A percentile compares a stretch with the other conserved stretches of the same genome.
phyloP scores from a whole-genome alignment of 2,329 filamentous ascomycete species.

The Monilinia fructicola region DNA sequence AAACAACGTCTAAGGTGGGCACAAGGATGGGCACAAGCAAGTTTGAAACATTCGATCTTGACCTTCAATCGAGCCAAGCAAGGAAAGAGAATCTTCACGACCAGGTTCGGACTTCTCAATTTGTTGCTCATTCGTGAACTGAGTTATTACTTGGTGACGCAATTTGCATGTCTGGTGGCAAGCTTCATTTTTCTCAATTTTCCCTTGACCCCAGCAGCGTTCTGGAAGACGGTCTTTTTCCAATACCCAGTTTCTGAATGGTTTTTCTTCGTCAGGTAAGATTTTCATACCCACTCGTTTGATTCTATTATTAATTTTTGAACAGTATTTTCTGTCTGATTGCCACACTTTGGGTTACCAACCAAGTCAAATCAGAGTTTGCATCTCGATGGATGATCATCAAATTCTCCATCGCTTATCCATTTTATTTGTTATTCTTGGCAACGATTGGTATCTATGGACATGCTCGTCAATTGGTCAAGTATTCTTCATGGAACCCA shows the following conservation, averaged over 20 bases:
- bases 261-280: constrained; percentile 48
- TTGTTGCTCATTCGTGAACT: constrained; percentile 48
- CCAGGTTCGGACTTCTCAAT: constrained; percentile 48
- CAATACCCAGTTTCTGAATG: constrained; percentile 50
- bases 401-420: constrained; percentile 47
- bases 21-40: constrained; percentile 51
- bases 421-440: constrained; percentile 42
- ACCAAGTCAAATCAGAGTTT: constrained; percentile 48
- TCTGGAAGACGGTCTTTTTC: constrained; percentile 48
- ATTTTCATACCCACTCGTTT: neutral
- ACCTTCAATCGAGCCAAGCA: constrained; percentile 45
- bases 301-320: neutral
- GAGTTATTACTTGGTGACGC: constrained; percentile 50
- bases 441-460: constrained; percentile 21
- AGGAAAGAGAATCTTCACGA: constrained; percentile 41
- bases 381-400: constrained; percentile 45
- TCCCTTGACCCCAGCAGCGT: constrained; percentile 42
- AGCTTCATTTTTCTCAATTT: constrained; percentile 49
- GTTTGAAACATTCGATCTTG: constrained; percentile 45
- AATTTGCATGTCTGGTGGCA: constrained; percentile 48
- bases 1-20: constrained; percentile 52
- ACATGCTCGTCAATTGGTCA: constrained; percentile 33
- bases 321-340: constrained; percentile 45
- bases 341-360: constrained; percentile 49
- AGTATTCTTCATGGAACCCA: constrained; percentile 50